phyloP scores from a whole-genome alignment of 805 yeast species.

The Kodamaea laetipori region DNA sequence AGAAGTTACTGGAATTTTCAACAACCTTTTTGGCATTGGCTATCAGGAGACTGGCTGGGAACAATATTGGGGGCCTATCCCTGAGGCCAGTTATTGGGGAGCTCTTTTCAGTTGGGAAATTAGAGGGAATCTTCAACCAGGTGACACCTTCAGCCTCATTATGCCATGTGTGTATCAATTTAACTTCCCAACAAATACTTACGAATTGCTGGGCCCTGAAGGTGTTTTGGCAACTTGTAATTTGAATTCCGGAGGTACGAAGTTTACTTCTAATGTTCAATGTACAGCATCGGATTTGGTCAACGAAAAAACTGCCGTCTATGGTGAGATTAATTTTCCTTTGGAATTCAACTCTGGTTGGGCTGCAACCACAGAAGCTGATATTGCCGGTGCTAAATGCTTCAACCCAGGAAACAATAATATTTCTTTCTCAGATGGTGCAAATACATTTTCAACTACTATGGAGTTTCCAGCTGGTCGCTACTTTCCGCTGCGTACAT shows the following conservation, averaged over 20 bases:
- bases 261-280: constrained; percentile 12
- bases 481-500: too few relatives aligned
- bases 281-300: constrained; percentile 24
- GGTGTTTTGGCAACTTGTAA: constrained; percentile 15
- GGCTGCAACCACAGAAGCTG: constrained; percentile 14
- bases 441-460: constrained; percentile 14
- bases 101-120: constrained; percentile 26
- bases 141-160: constrained; percentile 29
- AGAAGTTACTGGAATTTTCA: constrained; percentile 21
- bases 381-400: constrained; percentile 11
- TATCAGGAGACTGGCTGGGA: constrained; percentile 14
- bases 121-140: constrained; percentile 18
- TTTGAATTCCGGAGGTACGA: constrained; percentile 9
- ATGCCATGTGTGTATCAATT: constrained; percentile 31
- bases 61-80: background rate
- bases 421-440: constrained; percentile 21
- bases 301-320: constrained; percentile 14
- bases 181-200: constrained; percentile 12
- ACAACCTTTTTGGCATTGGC: constrained; percentile 15
- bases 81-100: constrained; percentile 18
- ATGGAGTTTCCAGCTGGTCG: constrained; percentile 5
- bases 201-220: constrained; percentile 13
- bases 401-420: constrained; percentile 16
- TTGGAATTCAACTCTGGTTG: constrained; percentile 23
- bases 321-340: constrained; percentile 19